phyloP scores from a whole-genome alignment of 805 yeast species.

The Candida tibetensis region DNA sequence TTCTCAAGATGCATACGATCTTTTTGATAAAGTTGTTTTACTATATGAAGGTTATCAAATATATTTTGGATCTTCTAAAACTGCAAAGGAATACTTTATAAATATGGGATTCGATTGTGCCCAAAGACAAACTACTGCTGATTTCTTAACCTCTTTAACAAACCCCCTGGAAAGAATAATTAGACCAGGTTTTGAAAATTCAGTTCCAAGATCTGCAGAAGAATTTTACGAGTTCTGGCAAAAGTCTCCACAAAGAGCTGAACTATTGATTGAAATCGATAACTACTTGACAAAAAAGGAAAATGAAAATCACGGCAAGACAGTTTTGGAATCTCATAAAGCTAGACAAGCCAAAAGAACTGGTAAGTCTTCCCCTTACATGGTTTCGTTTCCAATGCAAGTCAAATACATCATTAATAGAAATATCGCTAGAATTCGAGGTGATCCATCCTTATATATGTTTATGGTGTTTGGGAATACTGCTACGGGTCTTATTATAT shows the following conservation, averaged over 20 bases:
- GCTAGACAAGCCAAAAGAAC: constrained; percentile 42
- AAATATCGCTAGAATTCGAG: constrained; percentile 51
- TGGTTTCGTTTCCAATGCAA: constrained; percentile 30
- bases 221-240: constrained; percentile 64
- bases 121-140: constrained; percentile 65
- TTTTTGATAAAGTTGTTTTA: constrained; percentile 47
- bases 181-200: constrained; percentile 47
- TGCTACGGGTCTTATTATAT: constrained; percentile 56
- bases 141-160: constrained; percentile 63
- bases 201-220: constrained; percentile 52
- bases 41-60: constrained; percentile 49
- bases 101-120: constrained; percentile 64
- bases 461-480: constrained; percentile 51
- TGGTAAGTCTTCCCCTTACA: constrained; percentile 33
- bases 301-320: constrained; percentile 8
- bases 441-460: constrained; percentile 55
- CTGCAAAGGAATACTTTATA: constrained; percentile 49
- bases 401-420: constrained; percentile 48
- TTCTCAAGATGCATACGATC: constrained; percentile 41
- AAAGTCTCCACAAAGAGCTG: constrained; percentile 48
- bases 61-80: constrained; percentile 42
- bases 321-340: constrained; percentile 20
- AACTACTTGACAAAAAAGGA: constrained; percentile 28
- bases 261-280: constrained; percentile 42
- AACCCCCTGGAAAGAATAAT: constrained; percentile 59